Evolutionary conservation across 208 protist species (phyloP), one percentile per base, ranked within the genome.

Genomic region (Leishmania tarentolae): DNA sequence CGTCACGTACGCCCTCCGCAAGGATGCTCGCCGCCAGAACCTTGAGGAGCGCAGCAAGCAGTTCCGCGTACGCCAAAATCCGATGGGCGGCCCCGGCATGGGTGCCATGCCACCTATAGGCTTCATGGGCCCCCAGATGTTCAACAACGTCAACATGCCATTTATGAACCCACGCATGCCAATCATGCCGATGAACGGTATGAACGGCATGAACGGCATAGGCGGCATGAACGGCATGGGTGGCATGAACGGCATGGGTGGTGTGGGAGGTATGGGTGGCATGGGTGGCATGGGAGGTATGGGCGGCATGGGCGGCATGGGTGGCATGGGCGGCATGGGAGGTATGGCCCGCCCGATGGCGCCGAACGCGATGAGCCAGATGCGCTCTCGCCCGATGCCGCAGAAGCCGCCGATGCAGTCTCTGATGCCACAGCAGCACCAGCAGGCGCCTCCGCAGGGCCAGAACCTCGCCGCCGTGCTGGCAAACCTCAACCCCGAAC

Each of bases 1-100:
- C 91, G 98, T 99, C 46, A 98, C 97, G 40, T 96, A 99, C 78
- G 98, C 98, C 69, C 95, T 99, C 86, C 95, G 96, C 88, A 99
- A 99, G 89, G 98, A 99, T 57, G 94, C 96, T n/a, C 93, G 99
- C 80, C 93, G 95, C 52, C 92, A 93, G 83, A 95, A 98, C 87
- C 89, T 99, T 61, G 98, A 99, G 89, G 95, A 96, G 83, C 93
- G 93, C 83, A 92, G 87, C 78, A 95, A 93, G 84, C 91, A 95
- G 86, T 88, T 87, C 77, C 92, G 93, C 88, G 92, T 96, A 87
- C 93, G 93, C 78, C 87, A 90, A 76, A 83, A 85, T 68, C 87
- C 90, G 42, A 89, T 95, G 85, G 88, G 89, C 75, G 90, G 88
- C 80, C 89, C 89, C 61, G 82, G 82, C 81, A 88, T 91, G 87